phyloP scores from a whole-genome alignment of 2,329 filamentous ascomycete species.

The Colletotrichum lindemuthianum region DNA sequence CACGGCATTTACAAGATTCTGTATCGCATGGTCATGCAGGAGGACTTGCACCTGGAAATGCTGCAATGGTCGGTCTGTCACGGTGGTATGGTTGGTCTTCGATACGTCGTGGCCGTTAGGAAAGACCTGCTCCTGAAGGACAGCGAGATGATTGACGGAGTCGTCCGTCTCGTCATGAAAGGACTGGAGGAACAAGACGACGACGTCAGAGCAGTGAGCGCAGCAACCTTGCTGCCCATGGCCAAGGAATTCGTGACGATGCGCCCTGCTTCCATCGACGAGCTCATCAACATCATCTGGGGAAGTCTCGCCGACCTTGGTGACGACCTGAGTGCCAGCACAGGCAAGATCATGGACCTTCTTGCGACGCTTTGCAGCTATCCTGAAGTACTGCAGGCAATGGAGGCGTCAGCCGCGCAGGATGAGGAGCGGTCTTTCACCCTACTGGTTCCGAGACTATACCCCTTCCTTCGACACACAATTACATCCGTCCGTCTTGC shows the following conservation, averaged over 20 bases:
- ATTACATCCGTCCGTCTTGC: conserved; percentile 95
- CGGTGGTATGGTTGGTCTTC: conserved; percentile 95
- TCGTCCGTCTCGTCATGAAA: conserved; percentile 93
- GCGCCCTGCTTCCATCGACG: conserved; percentile 79
- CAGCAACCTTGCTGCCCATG: conserved; percentile 96
- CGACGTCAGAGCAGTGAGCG: conserved; percentile 95
- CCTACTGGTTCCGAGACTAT: conserved; percentile 89
- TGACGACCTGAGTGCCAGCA: conserved; percentile 96
- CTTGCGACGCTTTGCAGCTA: conserved; percentile 96
- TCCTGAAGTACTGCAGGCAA: conserved; percentile 88
- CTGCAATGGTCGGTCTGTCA: conserved; percentile 95
- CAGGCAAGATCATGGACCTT: conserved; percentile 97
- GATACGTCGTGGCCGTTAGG: conserved; percentile 93
- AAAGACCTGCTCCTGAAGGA: conserved; percentile 91
- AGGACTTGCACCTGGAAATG: conserved; percentile 76
- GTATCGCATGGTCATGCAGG: conserved; percentile 91
- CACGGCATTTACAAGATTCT: conserved; percentile 86
- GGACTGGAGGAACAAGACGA: conserved; percentile 91
- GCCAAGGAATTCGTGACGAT: conserved; percentile 93
- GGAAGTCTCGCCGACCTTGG: conserved; percentile 96
- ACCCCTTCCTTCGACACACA: conserved; percentile 95
- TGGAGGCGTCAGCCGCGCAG: conserved; percentile 87
- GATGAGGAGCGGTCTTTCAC: conserved; percentile 92
- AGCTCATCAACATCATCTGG: conserved; percentile 95
- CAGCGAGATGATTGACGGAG: conserved; percentile 87